Conservation (phyloP, 345 rosid species). For the Eucalyptus curtisii region DNA sequence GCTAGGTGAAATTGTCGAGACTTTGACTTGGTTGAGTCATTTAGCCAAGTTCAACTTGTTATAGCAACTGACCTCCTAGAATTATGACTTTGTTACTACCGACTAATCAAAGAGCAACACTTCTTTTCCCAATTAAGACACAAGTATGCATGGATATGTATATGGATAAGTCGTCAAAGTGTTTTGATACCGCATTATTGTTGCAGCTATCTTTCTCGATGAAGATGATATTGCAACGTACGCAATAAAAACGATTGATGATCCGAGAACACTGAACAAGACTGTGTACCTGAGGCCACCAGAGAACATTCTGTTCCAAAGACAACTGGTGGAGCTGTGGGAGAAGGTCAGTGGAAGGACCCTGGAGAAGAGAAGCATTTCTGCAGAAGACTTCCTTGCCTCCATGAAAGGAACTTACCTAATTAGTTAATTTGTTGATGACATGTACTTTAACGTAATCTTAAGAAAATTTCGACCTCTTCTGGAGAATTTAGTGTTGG, state of each 20-base stretch:
- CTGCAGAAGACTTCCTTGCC: constrained; percentile 48
- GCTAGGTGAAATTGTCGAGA: neutral
- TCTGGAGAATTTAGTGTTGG: neutral
- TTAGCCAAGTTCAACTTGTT: neutral
- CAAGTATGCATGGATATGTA: neutral
- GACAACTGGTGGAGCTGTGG: constrained; percentile 55
- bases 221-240: constrained; percentile 74
- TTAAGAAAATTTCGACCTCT: neutral
- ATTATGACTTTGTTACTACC: neutral
- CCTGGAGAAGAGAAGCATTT: constrained; percentile 31
- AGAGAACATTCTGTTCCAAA: constrained; percentile 48
- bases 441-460: neutral
- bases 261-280: constrained; percentile 58
- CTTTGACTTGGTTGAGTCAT: neutral
- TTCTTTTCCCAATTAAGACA: neutral
- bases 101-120: neutral
- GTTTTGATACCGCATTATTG: neutral
- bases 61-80: neutral
- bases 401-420: constrained; percentile 37
- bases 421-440: neutral
- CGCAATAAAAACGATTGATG: constrained; percentile 58
- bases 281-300: constrained; percentile 53
- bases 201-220: constrained; percentile 44
- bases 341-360: constrained; percentile 41
- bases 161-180: neutral